Evolutionary conservation across 805 yeast species (phyloP).

Genomic region (Candida ponderosae): DNA sequence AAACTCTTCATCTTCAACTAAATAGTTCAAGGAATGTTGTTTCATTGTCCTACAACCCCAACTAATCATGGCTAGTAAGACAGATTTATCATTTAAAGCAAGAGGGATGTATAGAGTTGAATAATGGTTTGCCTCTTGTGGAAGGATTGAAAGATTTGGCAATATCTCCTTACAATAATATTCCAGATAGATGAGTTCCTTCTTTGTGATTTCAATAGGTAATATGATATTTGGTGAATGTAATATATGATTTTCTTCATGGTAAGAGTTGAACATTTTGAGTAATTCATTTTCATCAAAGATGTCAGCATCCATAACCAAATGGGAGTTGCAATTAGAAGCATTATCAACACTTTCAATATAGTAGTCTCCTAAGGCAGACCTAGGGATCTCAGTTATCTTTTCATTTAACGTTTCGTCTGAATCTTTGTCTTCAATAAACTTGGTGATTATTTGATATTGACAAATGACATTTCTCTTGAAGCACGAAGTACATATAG

Average conservation of each 20-base stretch:
- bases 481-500: slow-evolving; percentile 36
- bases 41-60: slow-evolving; percentile 38
- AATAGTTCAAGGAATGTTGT: slow-evolving; percentile 5
- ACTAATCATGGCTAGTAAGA: slow-evolving; percentile 37
- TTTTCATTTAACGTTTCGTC: slow-evolving; percentile 6
- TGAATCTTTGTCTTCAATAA: slow-evolving; percentile 11
- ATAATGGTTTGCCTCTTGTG: slow-evolving; percentile 37
- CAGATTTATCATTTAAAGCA: slow-evolving; percentile 34
- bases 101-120: slow-evolving; percentile 35
- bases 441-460: slow-evolving; percentile 5
- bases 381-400: neutral
- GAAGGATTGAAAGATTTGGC: slow-evolving; percentile 29
- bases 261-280: slow-evolving; percentile 3
- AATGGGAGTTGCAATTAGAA: slow-evolving; percentile 3
- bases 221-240: slow-evolving; percentile 19
- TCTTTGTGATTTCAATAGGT: slow-evolving; percentile 24
- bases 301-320: slow-evolving; percentile 8
- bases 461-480: slow-evolving; percentile 23
- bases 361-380: slow-evolving; percentile 6
- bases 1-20: slow-evolving; percentile 9
- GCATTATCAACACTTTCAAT: slow-evolving; percentile 3
- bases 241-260: neutral
- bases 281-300: slow-evolving; percentile 5
- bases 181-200: slow-evolving; percentile 30
- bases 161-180: slow-evolving; percentile 38